These are phyloP conservation scores for Pulveroboletus sp. DNA, from an alignment of 1,284 basidiomycete species.

Conservation along the genomic window DNA sequence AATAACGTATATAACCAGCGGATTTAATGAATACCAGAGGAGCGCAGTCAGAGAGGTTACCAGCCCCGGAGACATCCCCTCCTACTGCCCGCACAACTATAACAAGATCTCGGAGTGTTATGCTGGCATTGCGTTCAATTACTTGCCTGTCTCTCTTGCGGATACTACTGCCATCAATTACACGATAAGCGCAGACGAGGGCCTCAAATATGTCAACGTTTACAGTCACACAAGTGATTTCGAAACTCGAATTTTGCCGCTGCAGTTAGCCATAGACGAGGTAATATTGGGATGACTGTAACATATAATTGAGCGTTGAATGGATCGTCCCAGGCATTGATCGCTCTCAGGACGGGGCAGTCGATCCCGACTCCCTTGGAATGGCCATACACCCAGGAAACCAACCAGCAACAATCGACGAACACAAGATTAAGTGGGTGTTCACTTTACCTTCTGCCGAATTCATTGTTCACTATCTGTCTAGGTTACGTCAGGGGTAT, in stretches of 20 bases:
- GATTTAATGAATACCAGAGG: conserved; percentile 48
- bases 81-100: conserved; percentile 73
- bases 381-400: conserved; percentile 72
- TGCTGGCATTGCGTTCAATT: conserved; percentile 67
- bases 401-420: conserved; percentile 61
- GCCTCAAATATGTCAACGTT: conserved; percentile 66
- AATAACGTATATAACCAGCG: conserved; percentile 54
- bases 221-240: conserved; percentile 66
- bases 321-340: conserved; percentile 54
- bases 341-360: conserved; percentile 60
- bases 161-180: conserved; percentile 56
- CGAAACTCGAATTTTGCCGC: conserved; percentile 65
- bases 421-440: conserved; percentile 57
- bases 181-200: conserved; percentile 68
- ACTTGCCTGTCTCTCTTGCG: conserved; percentile 48
- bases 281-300: conserved; percentile 39
- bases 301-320: background rate
- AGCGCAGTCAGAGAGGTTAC: conserved; percentile 48
- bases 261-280: conserved; percentile 78
- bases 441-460: background rate
- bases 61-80: conserved; percentile 50
- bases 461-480: conserved; percentile 10
- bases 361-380: conserved; percentile 56
- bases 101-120: conserved; percentile 70
- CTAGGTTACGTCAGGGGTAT: conserved; percentile 64